Base-by-base conservation (phyloP, 805 yeast species). In the Candida maltosa region DNA sequence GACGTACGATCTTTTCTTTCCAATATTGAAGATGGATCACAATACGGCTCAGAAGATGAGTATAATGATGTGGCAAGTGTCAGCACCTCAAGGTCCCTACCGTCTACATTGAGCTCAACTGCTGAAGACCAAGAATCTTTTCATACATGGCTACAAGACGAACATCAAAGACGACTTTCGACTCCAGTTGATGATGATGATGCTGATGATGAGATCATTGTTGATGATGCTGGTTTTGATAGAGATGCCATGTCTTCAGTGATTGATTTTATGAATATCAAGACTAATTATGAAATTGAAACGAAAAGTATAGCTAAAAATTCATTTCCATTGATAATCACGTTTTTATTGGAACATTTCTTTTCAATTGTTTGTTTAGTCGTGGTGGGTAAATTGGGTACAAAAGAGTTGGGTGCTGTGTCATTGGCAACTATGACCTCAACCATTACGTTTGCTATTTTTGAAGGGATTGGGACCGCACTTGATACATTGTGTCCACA, bases 401-500 rank as follows among this genome's bases (percentile, higher is more conserved):
- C 63, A 27, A 60, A 52, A 31, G 73, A 67, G 48, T 56, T 68
- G 38, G 73, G 72, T 0, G 72, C 73, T 3, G 72, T 67, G 2
- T 65, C 72, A 7, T 52, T 68, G 29, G 73, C 65, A 0, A 54
- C 69, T 11, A 68, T 68, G 73, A 56, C 69, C 3, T 54, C 70
- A 7, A 66, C 71, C 10, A 65, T 68, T 20, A 59, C 73, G 2
- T 59, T 67, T 50, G 73, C 70, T 7, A 43, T 67, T 2, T 67
- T 67, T 39, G 73, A 68, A 44, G 73, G 73, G 12, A 62, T 64
- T n/a, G 69, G 73, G 1, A 68, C 73, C 5, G 63, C 73, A 0
- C 49, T 68, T 18, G 73, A 68, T 36, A 67, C 73, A 4, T 43
- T 67, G 24, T 66, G 73, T 39, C 73, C 73, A 1, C 73, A 65